phyloP scores from a whole-genome alignment of 768 basidiomycete genomes.

The Leccinum truebloodii region DNA sequence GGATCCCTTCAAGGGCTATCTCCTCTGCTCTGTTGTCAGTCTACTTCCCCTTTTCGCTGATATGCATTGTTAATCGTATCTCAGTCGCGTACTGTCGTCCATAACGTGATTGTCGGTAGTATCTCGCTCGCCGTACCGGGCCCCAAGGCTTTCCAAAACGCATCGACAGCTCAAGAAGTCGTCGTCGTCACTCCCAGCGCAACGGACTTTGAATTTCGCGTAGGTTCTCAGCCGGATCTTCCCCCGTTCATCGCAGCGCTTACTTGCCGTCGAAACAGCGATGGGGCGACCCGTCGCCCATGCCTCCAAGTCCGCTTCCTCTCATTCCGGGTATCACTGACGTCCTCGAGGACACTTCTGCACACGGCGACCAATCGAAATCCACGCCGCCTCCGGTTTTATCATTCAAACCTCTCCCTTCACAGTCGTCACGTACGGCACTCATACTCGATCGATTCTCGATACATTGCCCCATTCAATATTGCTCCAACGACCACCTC shows the following conservation, averaged over 20 bases:
- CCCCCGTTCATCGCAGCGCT: conserved; percentile 6
- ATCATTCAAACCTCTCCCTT: conserved; percentile 62
- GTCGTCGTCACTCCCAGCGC: conserved; percentile 66
- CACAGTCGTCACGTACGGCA: conserved; percentile 73
- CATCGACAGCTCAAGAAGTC: conserved; percentile 82
- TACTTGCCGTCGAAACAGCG: conserved; percentile 42
- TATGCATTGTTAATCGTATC: conserved; percentile 5
- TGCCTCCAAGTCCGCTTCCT: conserved; percentile 51
- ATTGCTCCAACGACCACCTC: conserved; percentile 74
- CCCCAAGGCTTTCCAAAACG: conserved; percentile 75
- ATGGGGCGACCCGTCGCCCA: conserved; percentile 69
- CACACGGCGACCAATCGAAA: conserved; percentile 8
- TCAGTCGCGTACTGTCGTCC: conserved; percentile 65
- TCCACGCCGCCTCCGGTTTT: conserved; percentile 31
- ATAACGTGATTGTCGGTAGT: conserved; percentile 74
- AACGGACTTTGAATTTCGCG: conserved; percentile 53
- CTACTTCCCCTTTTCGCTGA: conserved; percentile 12
- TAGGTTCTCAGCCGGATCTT: conserved; percentile 31
- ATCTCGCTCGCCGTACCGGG: conserved; percentile 77
- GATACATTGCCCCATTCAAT: conserved; percentile 60
- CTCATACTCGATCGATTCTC: conserved; percentile 82
- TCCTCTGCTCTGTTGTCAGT: conserved; percentile 74
- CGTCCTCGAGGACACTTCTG: conserved; percentile 8
- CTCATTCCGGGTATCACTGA: conserved; percentile 23
- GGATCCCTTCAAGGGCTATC: conserved; percentile 72